These are phyloP conservation scores for Suhomyces kunorum DNA, from an alignment of 1,139 yeast species.

Conservation along the genomic window DNA sequence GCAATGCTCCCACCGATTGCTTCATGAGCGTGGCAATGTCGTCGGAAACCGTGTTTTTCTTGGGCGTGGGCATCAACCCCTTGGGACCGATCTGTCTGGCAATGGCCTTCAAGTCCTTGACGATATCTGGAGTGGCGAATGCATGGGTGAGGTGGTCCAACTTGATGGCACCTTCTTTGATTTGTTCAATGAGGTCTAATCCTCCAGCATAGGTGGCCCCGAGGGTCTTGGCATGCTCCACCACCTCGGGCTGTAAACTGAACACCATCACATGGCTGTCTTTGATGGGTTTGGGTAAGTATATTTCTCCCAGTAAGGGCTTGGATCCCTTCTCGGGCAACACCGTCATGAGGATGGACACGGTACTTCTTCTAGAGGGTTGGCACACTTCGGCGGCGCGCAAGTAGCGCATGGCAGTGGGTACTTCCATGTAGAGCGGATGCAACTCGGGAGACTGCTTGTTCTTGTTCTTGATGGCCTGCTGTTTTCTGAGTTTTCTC, in stretches of 20 bases:
- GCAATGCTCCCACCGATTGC: constrained; percentile 63
- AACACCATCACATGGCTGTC: constrained; percentile 68
- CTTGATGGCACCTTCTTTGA: constrained; percentile 53
- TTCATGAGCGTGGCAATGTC: constrained; percentile 57
- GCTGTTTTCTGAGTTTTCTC: constrained; percentile 33
- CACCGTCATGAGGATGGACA: constrained; percentile 66
- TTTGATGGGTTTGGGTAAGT: constrained; percentile 74
- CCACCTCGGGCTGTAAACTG: constrained; percentile 55
- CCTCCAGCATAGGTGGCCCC: constrained; percentile 75
- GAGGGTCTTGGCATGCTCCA: constrained; percentile 53
- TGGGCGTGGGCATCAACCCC: constrained; percentile 85
- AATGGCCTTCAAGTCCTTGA: constrained; percentile 57
- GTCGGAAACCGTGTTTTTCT: constrained; percentile 84
- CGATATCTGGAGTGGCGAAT: constrained; percentile 83
- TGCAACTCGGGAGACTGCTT: constrained; percentile 50
- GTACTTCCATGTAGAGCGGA: constrained; percentile 71
- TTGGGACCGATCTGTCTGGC: constrained; percentile 85
- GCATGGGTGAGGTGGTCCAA: constrained; percentile 70
- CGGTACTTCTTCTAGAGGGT: constrained; percentile 64
- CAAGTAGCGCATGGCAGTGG: constrained; percentile 72
- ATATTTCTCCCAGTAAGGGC: constrained; percentile 71
- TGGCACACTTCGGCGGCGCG: constrained; percentile 92
- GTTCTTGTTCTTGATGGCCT: constrained; percentile 37
- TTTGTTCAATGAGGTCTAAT: constrained; percentile 62
- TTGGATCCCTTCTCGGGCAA: constrained; percentile 79